phyloP scores from a whole-genome alignment of 2,329 filamentous ascomycete genomes.

The Pestalotiopsis sp. region DNA sequence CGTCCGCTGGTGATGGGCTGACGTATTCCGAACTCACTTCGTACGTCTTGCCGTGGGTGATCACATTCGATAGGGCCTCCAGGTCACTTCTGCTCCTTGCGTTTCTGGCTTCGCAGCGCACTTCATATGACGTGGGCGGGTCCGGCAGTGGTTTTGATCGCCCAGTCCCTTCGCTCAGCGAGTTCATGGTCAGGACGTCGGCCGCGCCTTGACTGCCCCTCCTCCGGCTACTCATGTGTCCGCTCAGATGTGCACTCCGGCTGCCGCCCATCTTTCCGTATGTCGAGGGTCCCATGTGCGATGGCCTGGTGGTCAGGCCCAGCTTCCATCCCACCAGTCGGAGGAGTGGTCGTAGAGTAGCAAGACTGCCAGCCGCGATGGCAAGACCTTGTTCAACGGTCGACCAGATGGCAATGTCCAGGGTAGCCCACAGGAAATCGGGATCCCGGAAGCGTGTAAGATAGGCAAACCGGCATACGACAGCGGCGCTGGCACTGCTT shows the following conservation, averaged over 20 bases:
- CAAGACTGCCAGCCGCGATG: conserved; percentile 48
- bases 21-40: conserved; percentile 9
- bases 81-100: background rate
- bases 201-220: conserved; percentile 1
- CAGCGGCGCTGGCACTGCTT: conserved; percentile 41
- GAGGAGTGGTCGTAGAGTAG: conserved; percentile 48
- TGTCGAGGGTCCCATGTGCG: background rate
- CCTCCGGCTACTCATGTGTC: conserved; percentile 1
- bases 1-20: background rate
- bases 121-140: background rate
- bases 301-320: background rate
- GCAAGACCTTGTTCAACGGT: conserved; percentile 49
- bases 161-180: background rate
- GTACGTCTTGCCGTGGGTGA: conserved; percentile 6
- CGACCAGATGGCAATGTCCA: conserved; percentile 52
- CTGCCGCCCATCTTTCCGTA: conserved; percentile 11
- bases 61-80: background rate
- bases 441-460: conserved; percentile 39
- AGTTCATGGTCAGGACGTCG: conserved; percentile 3
- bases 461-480: conserved; percentile 44
- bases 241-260: background rate
- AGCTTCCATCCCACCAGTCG: conserved; percentile 7
- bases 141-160: background rate
- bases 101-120: background rate
- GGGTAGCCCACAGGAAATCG: conserved; percentile 47